Evolutionary conservation across 2,329 filamentous ascomycete species (phyloP), one percentile per base, ranked within the genome.

Genomic region (Fusarium liriodendri): DNA sequence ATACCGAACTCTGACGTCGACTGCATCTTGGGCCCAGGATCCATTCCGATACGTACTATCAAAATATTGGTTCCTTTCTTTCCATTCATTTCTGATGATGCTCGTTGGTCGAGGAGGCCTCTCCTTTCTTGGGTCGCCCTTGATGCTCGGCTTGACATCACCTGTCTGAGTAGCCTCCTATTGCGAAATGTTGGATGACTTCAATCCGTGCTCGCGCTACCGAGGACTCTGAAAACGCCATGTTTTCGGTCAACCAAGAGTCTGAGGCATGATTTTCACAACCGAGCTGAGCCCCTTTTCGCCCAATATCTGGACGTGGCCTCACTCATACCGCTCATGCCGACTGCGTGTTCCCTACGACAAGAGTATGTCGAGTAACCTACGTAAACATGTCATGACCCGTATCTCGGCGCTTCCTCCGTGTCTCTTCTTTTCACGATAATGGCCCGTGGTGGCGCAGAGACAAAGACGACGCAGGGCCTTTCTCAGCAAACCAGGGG

Each of bases 1-100:
- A 57, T 38, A 57, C 62, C 68, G 54, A 62, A 54, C 64, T 72
- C 68, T 74, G 72, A 74, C 72, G 72, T 74, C 70, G 70, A 58
- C 45, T 73, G 37, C 57, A 72, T 64, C 61, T 20, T 57, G 47
- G 22, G 22, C 37, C 55, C 14, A n/a, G 54, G 54, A n/a, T 35
- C 59, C 59, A 62, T 50, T 52, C 33, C 32, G 59, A 62, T 62
- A 52, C 59, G 59, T 52, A 62, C 58, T 38, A 58, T 58, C 20
- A 32, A 27, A 58, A 38, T 25, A 29, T 65, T 47, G 27, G 40
- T 25, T 22, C 18, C 33, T 27, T 27, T 38, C 42, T 63, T 22
- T 45, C 16, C 40, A 2, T 47, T 25, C 27, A 33, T 72, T 38
- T 60, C 47, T n/a, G n/a, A 38, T 55, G 38, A 52, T 65, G 66